Evolutionary conservation across 129 eudicot genomes (phyloP).

Genomic region (Arctium minus): DNA sequence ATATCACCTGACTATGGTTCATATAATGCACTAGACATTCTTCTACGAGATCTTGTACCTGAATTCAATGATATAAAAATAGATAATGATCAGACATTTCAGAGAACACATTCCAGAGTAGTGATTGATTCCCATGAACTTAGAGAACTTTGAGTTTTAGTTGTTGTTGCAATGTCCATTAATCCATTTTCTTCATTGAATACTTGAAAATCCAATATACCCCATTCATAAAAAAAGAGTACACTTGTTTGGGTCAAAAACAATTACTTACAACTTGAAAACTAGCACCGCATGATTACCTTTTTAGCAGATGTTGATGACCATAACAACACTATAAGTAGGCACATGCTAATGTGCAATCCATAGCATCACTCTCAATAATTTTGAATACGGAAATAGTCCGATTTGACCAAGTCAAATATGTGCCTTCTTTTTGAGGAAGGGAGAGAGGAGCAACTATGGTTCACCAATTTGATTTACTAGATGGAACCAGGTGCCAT

Average conservation of each 20-base stretch:
- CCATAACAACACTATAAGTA: not conserved
- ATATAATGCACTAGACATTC: slow-evolving; percentile 56
- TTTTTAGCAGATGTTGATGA: not conserved
- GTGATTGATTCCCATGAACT: not conserved
- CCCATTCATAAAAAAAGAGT: not conserved
- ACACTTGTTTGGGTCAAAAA: not conserved
- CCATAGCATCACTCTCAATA: not conserved
- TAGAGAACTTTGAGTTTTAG: not conserved
- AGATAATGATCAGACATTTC: not conserved
- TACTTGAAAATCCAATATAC: not conserved
- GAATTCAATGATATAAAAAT: not conserved
- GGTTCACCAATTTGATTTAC: not conserved
- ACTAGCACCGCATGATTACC: not conserved
- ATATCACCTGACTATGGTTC: slow-evolving; percentile 53
- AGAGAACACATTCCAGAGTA: not conserved
- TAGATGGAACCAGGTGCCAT: not conserved
- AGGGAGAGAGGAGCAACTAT: not conserved
- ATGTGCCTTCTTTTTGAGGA: not conserved
- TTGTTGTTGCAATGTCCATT: not conserved
- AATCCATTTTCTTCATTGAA: not conserved
- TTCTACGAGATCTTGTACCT: slow-evolving; percentile 74
- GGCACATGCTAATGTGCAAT: not conserved
- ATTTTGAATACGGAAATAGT: not conserved
- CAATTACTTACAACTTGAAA: not conserved
- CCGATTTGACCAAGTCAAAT: not conserved